Percentiles rank a stretch among this genome's conserved stretches.
These are phyloP conservation scores for Blastocystis sp. DNA, from an alignment of 352 stramenopile genomes.

Conservation along the genomic window DNA sequence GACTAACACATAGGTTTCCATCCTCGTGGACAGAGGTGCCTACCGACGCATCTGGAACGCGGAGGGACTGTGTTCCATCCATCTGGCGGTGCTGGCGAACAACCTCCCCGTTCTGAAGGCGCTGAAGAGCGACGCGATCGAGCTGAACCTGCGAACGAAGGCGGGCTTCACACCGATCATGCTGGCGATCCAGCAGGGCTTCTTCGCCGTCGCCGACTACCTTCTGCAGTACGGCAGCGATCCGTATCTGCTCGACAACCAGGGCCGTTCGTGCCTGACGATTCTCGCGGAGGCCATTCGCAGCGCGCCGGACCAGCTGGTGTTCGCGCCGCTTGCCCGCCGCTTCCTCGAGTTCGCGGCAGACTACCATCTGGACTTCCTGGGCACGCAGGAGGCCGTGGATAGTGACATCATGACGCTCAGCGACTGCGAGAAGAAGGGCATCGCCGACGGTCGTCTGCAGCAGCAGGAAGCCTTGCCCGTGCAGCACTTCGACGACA, in stretches of 20 bases:
- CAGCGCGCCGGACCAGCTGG: neutral
- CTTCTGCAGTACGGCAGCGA: neutral
- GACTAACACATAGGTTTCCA: neutral
- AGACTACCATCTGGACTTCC: neutral
- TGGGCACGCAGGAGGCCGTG: neutral
- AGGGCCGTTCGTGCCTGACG: neutral
- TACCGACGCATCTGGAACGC: constrained; percentile 47
- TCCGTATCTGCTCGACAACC: constrained; percentile 21
- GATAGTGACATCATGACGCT: neutral
- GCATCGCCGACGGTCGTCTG: neutral
- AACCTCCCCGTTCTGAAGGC: neutral
- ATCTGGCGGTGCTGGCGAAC: constrained; percentile 22
- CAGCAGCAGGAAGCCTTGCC: neutral
- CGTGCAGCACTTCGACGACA: neutral
- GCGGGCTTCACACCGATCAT: neutral
- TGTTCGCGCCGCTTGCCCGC: neutral
- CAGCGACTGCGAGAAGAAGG: neutral
- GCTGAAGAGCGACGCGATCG: neutral
- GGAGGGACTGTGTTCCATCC: constrained; percentile 37
- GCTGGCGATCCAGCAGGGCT: neutral
- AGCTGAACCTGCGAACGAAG: neutral
- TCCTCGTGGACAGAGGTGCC: neutral
- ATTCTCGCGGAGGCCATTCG: constrained; percentile 11
- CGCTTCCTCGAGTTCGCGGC: neutral
- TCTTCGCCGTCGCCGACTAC: neutral